Base-by-base conservation (phyloP, 306 rosid genomes). In the Abrus pulchellus region DNA sequence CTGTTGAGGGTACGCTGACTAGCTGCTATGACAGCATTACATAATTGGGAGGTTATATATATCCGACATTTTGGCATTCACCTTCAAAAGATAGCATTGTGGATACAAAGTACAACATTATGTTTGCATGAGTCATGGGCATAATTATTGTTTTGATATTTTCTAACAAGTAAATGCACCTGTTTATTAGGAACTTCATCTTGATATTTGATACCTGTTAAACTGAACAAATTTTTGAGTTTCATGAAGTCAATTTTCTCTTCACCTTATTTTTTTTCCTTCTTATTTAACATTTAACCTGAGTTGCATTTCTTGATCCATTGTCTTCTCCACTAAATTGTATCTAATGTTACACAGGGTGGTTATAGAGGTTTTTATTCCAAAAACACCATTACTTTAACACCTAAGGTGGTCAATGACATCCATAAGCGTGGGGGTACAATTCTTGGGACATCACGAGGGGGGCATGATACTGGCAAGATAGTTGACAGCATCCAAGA, bases 391-490 rank as follows among this genome's bases (percentile, higher is more conserved):
- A 47, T 90, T 73, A 68, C 86, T 77, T 69, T 95, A 70, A 93
- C 96, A 75, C 97, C 99, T 9, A 95, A 90, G 89, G 83, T 79
- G 63, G 99, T 95, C 72, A 92, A 95, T 85, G 97, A 92, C 80
- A 95, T 95, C 78, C 99, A 95, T 87, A 95, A 95, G 81, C 97
- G 97, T 10, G 98, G 99, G 20, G 98, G 98, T 80, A 95, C 99
- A 4, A 76, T 92, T 72, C 89, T 95, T 70, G 97, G 98, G 62
- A 88, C 99, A 29, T 95, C 99, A 33, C 83, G 99, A 79, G 99
- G 99, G 11, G 99, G 99, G 53, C 97, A 95, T 80, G 93, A 91
- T 80, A 95, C 86, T 36, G 70, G 86, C 63, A 95, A 95, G 89
- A 95, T 95, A 33, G 99, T 93, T 83, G 99, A 90, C 83, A 93